Evolutionary conservation across 1,284 basidiomycete genomes (phyloP), one percentile per base, ranked within the genome.

Genomic region (Trichosporon inkin): DNA sequence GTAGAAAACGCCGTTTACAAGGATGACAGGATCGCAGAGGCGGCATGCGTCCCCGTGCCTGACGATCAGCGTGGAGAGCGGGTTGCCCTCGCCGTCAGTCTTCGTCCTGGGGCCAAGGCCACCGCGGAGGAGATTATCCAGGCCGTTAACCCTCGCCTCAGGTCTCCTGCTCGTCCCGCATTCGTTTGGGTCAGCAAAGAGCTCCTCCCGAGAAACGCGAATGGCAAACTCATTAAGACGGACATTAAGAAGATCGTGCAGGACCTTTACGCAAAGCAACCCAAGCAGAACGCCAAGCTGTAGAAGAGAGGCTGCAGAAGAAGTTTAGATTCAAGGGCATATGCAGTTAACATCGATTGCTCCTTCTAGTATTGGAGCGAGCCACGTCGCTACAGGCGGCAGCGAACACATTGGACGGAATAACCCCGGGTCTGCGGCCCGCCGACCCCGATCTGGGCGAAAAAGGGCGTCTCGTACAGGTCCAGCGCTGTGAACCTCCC

Each of bases 1-100:
- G 67, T 76, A n/a, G 75, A 76, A 61, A 74, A 75, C 56, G 74
- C 70, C 10, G 34, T 76, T 13, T 73, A 68, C 52, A 61, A 65
- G 22, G 67, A 72, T 51, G 61, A 65, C n/a, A 56, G 66, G 11
- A 62, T 76, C 1, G 56, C 62, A 11, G 74, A 76, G 63, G 72
- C 67, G 4, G 70, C 67, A 13, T 68, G 70, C 16, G 61, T 76
- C 5, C 65, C 71, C 1, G 64, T 76, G 0, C 74, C 74, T 1
- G 68, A 73, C 54, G 49, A 60, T 20, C 28, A 64, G 36, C 57
- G 75, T 1, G 74, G 74, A 13, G 74, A 76, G 59, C 63, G 67
- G 1, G 73, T 76, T 13, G 72, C 70, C 0, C 70, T 67, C 0
- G 63, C 71, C 6, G 68, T 76, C 10, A 59, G 61, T 6, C 66